Evolutionary conservation across 192 early-diverging fungal genomes (phyloP).

Genomic region (Phycomyces nitens): DNA sequence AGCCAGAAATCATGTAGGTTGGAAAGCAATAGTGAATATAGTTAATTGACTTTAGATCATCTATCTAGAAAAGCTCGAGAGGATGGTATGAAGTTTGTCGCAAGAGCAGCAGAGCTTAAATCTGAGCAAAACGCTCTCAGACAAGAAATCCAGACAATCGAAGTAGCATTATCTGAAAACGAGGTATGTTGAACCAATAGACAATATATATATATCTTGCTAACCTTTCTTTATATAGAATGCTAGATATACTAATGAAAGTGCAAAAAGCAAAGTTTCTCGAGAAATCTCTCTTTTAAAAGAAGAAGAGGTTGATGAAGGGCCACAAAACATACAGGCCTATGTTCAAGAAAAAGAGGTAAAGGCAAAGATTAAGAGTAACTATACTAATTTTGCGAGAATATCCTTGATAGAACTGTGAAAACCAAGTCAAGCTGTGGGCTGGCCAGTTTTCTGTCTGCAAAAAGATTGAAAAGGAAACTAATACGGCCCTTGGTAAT

Average conservation of each 20-base stretch:
- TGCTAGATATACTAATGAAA: not conserved
- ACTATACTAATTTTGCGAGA: not conserved
- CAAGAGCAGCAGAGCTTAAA: too few relatives aligned
- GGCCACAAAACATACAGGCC: not conserved
- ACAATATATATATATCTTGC: too few relatives aligned
- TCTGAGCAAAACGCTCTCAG: too few relatives aligned
- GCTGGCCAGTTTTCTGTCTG: conserved; percentile 1
- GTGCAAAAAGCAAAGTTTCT: not conserved
- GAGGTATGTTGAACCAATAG: too few relatives aligned
- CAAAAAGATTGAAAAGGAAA: not conserved
- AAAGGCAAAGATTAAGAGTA: not conserved
- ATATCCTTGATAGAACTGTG: conserved; percentile 6
- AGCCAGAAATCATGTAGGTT: conserved; percentile 30
- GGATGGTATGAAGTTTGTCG: too few relatives aligned
- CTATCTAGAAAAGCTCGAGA: too few relatives aligned
- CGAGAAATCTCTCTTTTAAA: not conserved
- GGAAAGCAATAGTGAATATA: not conserved
- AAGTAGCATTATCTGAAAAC: too few relatives aligned
- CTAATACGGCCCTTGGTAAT: not conserved
- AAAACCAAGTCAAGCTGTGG: not conserved
- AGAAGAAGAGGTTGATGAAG: not conserved
- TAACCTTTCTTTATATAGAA: not conserved
- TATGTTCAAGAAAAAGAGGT: conserved; percentile 1
- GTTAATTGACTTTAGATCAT: not conserved
- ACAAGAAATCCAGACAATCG: too few relatives aligned